Base-by-base conservation (phyloP, 192 early-diverging fungal species). In the Coemansia sp. region DNA sequence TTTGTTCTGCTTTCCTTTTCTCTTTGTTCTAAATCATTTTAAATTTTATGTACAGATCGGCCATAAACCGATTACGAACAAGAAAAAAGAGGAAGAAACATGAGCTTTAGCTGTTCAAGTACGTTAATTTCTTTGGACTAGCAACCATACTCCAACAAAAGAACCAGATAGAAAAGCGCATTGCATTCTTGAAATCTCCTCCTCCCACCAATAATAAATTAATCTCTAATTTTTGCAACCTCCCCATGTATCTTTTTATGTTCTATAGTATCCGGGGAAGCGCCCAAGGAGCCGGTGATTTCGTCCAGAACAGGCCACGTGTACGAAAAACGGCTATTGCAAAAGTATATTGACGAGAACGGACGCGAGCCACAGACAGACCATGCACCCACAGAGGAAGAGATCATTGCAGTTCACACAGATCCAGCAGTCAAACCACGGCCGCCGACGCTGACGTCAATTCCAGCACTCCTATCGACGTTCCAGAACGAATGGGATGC, bases 401-500 rank as follows among this genome's bases (percentile, higher is more conserved):
- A 83, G 20, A 64, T 78, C 0, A 63, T 77, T 33, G 34, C 61
- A 0, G 58, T 82, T 2, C 51, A 52, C 34, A 26, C 49, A 0
- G 75, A 77, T 4, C 65, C 78, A 0, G 59, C 86, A 0, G 87
- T 94, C 31, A 90, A 87, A 59, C 97, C 97, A 23, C 89, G 93
- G 20, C 93, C 93, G 34, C 95, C 97, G 25, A 87, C 91, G 10
- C 79, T 92, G 66, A 95, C 93, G 31, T 98, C 95, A 20, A 87
- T 99, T 35, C 97, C 97, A 13, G 87, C 93, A 28, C 82, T 97
- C 21, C 85, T 99, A 16, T 82, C 87, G 10, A 84, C 89, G 2
- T 87, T 99, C 37, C 97, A 99, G 70, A 94, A 94, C 72, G 97
- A 99, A 72, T 99, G 93, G 92, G 97, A 99, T 66, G 84, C 92